A percentile compares a stretch with the other conserved stretches of the same genome.
Evolutionary conservation across 2,329 filamentous ascomycete genomes (phyloP).

Genomic region (Pyrenophora graminea): DNA sequence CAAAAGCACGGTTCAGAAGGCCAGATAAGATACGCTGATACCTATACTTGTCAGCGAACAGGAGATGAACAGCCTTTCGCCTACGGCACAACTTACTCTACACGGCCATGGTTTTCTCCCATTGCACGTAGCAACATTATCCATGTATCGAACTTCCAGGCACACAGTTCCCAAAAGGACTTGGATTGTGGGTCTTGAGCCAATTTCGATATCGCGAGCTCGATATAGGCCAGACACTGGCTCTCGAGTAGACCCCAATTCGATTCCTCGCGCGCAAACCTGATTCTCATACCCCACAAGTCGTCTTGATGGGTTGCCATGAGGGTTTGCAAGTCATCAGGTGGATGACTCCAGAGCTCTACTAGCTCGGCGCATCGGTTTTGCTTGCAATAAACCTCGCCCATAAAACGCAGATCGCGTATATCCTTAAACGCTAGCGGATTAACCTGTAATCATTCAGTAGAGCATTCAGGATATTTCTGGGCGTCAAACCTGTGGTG

Average conservation of each 20-base stretch:
- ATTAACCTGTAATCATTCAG: slow-evolving; percentile 30
- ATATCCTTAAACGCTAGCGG: slow-evolving; percentile 34
- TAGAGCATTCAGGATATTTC: neutral
- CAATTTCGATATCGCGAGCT: slow-evolving; percentile 11
- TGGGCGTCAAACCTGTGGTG: slow-evolving; percentile 22
- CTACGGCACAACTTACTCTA: slow-evolving; percentile 13
- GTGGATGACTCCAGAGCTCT: slow-evolving; percentile 29
- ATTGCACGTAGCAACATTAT: slow-evolving; percentile 20
- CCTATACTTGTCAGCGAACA: slow-evolving; percentile 9
- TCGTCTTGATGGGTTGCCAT: slow-evolving; percentile 31
- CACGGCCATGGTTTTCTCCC: slow-evolving; percentile 2
- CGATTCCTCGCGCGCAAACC: slow-evolving; percentile 9
- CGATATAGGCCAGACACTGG: slow-evolving; percentile 21
- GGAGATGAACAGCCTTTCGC: neutral
- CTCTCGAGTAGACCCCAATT: slow-evolving; percentile 26
- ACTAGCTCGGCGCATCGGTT: slow-evolving; percentile 28
- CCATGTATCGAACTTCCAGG: slow-evolving; percentile 28
- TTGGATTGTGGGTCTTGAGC: slow-evolving; percentile 2
- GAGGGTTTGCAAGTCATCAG: slow-evolving; percentile 20
- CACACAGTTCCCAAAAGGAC: slow-evolving; percentile 20
- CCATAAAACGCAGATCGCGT: slow-evolving; percentile 43
- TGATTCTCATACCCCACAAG: slow-evolving; percentile 24
- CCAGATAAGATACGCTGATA: slow-evolving; percentile 6
- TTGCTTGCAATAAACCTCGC: slow-evolving; percentile 35
- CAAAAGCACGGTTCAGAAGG: slow-evolving; percentile 19